Evolutionary conservation across 2,329 filamentous ascomycete genomes (phyloP).

Genomic region (Ceratocystis alfenasii): DNA sequence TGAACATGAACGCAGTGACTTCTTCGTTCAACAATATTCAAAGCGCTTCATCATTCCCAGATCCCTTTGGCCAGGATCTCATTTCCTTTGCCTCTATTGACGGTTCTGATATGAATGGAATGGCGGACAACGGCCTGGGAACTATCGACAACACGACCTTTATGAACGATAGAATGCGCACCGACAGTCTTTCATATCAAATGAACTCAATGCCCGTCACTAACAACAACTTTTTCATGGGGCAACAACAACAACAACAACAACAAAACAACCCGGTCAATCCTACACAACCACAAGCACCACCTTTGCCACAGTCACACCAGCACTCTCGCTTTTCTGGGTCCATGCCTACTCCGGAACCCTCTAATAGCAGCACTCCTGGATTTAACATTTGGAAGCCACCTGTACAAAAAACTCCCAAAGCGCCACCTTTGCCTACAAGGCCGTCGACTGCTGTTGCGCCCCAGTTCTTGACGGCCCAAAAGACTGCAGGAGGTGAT

Average conservation of each 20-base stretch:
- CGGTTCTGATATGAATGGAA: not conserved
- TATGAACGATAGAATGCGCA: constrained; percentile 10
- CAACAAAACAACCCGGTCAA: constrained; percentile 9
- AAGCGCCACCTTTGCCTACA: constrained; percentile 28
- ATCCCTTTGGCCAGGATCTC: constrained; percentile 12
- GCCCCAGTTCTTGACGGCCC: constrained; percentile 22
- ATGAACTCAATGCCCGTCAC: not conserved
- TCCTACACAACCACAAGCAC: not conserved
- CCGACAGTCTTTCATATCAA: constrained; percentile 10
- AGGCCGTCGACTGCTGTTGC: constrained; percentile 23
- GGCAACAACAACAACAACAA: constrained; percentile 17
- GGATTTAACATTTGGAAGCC: constrained; percentile 30
- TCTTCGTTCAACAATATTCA: not conserved
- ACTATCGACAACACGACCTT: constrained; percentile 5
- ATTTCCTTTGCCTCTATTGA: constrained; percentile 12
- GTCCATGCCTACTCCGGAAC: not conserved
- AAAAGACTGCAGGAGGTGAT: constrained; percentile 17
- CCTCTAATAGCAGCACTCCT: constrained; percentile 11
- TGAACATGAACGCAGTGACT: not conserved
- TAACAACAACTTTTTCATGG: constrained; percentile 16
- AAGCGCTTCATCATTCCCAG: not conserved
- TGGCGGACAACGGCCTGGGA: not conserved
- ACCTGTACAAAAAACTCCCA: constrained; percentile 32
- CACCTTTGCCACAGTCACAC: constrained; percentile 14
- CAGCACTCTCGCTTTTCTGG: constrained; percentile 1